Evolutionary conservation across 2,329 filamentous ascomycete species (phyloP), one percentile per base, ranked within the genome.

Genomic region (Dichotomopilus funicola): DNA sequence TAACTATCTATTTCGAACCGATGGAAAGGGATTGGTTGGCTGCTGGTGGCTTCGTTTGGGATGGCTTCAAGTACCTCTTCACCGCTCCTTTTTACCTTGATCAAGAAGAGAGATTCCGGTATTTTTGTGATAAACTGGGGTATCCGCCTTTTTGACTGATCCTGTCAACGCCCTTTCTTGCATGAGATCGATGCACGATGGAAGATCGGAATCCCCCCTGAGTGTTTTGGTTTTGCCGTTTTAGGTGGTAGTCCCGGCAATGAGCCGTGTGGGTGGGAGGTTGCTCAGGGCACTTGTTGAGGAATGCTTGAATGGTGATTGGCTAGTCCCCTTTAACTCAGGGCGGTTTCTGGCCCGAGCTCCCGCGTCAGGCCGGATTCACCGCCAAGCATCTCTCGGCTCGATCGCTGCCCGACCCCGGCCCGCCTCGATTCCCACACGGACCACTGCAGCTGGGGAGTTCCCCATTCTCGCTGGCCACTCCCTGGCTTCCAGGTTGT

Each of bases 361-460:
- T 45, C 31, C 13, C 53, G 49, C 53, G 45, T 53, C 47, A 47
- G 38, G 50, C 41, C 47, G 12, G 51, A 31, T 47, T 54, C 55
- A 54, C 51, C 37, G 55, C 55, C 33, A 35, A 57, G 51, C 36
- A 38, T 4, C 40, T 54, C 37, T 44, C 31, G 42, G 13, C 43
- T 34, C 27, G 47, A 48, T 54, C 51, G 55, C 51, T 57, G 51
- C 51, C 55, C 47, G 51, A 54, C 48, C 55, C 55, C 41, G 42
- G 47, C 43, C 27, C 53, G 27, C n/a, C 33, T 36, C 34, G 3
- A 40, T 27, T 19, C 33, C 50, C 37, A 27, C 19, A 27, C 19
- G 19, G 19, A 27, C 19, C 19, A 27, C 19, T 27, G 19, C 19
- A 27, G 19, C 19, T 27, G 19, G 3, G 19, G 19, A 27, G 19